phyloP scores from a whole-genome alignment of 306 rosid genomes.

The Cucurbita moschata region DNA sequence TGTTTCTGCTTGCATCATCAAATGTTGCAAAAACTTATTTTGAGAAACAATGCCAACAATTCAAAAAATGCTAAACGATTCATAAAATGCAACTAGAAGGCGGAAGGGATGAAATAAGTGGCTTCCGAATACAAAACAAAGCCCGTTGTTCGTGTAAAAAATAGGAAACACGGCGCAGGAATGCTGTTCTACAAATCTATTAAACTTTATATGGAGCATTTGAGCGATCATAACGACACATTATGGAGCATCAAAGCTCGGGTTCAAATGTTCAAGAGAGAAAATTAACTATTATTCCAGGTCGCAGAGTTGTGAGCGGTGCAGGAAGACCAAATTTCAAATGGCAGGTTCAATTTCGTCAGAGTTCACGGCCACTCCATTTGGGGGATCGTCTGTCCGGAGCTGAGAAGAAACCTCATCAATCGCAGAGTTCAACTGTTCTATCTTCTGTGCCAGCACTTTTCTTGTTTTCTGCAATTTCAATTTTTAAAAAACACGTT shows the following conservation, averaged over 20 bases:
- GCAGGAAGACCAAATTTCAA: constrained; percentile 20
- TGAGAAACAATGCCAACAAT: too few species aligned
- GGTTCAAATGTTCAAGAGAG: background rate
- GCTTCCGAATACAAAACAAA: constrained; percentile 1
- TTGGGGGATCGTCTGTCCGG: constrained; percentile 40
- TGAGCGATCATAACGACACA: constrained; percentile 1
- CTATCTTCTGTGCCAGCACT: constrained; percentile 69
- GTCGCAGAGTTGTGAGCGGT: constrained; percentile 9
- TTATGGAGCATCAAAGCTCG: background rate
- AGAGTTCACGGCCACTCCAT: constrained; percentile 50
- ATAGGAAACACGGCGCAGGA: background rate
- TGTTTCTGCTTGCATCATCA: too few species aligned
- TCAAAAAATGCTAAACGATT: too few species aligned
- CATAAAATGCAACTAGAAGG: background rate
- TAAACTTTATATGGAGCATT: background rate
- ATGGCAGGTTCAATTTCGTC: constrained; percentile 66
- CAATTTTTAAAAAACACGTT: background rate
- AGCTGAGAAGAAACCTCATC: constrained; percentile 85
- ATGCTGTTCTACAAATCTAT: constrained; percentile 1
- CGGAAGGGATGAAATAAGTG: background rate
- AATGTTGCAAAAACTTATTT: background rate
- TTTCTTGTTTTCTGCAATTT: constrained; percentile 66
- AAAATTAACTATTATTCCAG: constrained; percentile 24
- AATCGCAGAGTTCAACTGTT: constrained; percentile 75
- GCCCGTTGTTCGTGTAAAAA: background rate